A percentile compares a stretch with the other conserved stretches of the same genome.
phyloP scores from a whole-genome alignment of 257 asterid species.

The Nicotiana sylvestris region DNA sequence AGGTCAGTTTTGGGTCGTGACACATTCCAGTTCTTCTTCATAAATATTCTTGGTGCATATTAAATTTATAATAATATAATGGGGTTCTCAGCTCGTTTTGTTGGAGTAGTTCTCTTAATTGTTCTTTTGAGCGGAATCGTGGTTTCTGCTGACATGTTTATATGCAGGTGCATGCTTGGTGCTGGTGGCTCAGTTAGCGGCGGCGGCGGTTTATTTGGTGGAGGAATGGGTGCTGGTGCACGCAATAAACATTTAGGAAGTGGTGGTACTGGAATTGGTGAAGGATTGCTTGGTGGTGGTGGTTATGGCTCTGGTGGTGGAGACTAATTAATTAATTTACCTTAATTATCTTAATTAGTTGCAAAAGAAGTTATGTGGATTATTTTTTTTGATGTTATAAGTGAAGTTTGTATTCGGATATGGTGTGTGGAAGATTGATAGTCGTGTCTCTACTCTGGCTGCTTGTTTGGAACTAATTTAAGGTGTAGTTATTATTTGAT shows the following conservation, averaged over 20 bases:
- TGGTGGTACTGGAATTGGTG: background rate
- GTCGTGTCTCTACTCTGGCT: no score
- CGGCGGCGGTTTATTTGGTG: background rate
- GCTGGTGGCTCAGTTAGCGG: background rate
- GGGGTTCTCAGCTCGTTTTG: background rate
- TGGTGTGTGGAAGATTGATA: background rate
- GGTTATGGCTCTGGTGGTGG: background rate
- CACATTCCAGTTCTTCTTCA: background rate
- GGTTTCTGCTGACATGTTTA: constrained; percentile 4
- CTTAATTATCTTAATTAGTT: background rate
- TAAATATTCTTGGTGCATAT: background rate
- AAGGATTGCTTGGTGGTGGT: background rate
- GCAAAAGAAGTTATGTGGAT: background rate
- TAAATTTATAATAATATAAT: background rate
- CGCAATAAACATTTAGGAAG: background rate
- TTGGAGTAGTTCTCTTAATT: background rate
- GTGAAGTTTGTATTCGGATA: background rate
- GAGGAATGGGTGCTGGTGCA: background rate
- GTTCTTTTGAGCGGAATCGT: background rate
- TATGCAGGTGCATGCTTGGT: background rate
- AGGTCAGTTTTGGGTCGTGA: no score
- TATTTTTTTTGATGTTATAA: background rate
- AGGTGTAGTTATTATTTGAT: no score
- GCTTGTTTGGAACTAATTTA: no score
- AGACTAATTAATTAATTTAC: background rate